Evolutionary conservation across 306 rosid species (phyloP), one percentile per base, ranked within the genome.

Genomic region (Cucumis hystrix): DNA sequence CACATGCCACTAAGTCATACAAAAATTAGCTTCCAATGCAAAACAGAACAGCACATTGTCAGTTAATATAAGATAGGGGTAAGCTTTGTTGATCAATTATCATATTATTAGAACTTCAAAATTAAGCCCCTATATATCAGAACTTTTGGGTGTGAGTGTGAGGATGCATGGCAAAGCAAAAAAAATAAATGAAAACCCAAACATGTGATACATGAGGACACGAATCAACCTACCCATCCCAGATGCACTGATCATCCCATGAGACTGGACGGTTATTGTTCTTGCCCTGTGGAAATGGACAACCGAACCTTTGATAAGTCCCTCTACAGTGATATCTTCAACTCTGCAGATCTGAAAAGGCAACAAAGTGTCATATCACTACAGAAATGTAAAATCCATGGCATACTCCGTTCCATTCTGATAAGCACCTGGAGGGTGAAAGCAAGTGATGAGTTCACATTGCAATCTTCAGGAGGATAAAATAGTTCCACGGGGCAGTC

Each of bases 201-300:
- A 33, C 30, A 54, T 10, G n/a, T 18, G 28, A 35, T 17, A 67
- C 10, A 9, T 14, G 61, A 73, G 30, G 10, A 52, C 76, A 40
- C 30, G 8, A 16, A 72, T 73, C 30, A 17, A 56, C 80, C 80
- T 86, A 96, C 99, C 99, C 98, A 91, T 96, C 86, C 91, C 96
- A 73, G 98, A 80, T 84, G 98, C 92, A 80, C 90, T 91, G 80
- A 96, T 92, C 73, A 73, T 80, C 74, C 99, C 99, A 86, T 87
- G 81, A 82, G 98, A 78, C 74, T 83, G 89, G 61, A 96, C 90
- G 79, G 77, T 73, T 79, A 96, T 87, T 41, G 97, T 88, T 84
- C 99, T 88, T 82, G 99, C 98, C 89, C 99, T 81, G 84, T 96
- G 98, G 80, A 96, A 96, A 88, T 92, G 96, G 83, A 96, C 93